phyloP scores from a whole-genome alignment of 129 eudicot species.

The Pittosporum tobira region DNA sequence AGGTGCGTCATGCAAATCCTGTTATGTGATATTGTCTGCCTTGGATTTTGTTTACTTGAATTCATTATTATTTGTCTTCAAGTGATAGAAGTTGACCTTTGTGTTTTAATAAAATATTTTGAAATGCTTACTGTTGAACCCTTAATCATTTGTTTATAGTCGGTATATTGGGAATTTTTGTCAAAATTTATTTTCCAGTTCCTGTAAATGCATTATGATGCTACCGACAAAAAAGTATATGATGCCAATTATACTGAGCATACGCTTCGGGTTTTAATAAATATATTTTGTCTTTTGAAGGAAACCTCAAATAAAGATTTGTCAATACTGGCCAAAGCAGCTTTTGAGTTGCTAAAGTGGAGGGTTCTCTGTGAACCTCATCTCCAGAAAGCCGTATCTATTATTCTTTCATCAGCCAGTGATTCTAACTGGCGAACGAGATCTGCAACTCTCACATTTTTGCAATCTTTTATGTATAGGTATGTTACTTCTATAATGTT shows the following conservation, averaged over 20 bases:
- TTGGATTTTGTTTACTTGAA: not conserved
- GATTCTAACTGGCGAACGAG: constrained; percentile 98
- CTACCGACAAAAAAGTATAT: too few relatives aligned
- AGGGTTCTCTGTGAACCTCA: constrained; percentile 50
- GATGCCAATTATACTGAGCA: constrained; percentile 7
- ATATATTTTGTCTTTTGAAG: constrained; percentile 25
- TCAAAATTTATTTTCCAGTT: constrained; percentile 5
- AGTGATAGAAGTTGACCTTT: not conserved
- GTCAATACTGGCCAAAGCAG: constrained; percentile 89
- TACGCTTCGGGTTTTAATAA: not conserved
- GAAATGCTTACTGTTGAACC: constrained; percentile 1
- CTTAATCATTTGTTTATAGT: too few relatives aligned
- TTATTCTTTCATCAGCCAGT: constrained; percentile 58
- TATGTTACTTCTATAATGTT: constrained; percentile 17
- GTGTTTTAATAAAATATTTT: not conserved
- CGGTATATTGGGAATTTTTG: not conserved
- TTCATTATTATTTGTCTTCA: not conserved
- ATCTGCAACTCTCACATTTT: constrained; percentile 86
- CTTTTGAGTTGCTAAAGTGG: constrained; percentile 94
- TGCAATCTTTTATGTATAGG: constrained; percentile 93
- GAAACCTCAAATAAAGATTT: constrained; percentile 93
- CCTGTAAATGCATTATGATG: constrained; percentile 4
- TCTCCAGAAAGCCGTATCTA: constrained; percentile 61
- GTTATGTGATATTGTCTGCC: not conserved
- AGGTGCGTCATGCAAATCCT: constrained; percentile 40